Evolutionary conservation across 371 early-diverging fungal species (phyloP).

Genomic region (Apophysomyces variabilis): DNA sequence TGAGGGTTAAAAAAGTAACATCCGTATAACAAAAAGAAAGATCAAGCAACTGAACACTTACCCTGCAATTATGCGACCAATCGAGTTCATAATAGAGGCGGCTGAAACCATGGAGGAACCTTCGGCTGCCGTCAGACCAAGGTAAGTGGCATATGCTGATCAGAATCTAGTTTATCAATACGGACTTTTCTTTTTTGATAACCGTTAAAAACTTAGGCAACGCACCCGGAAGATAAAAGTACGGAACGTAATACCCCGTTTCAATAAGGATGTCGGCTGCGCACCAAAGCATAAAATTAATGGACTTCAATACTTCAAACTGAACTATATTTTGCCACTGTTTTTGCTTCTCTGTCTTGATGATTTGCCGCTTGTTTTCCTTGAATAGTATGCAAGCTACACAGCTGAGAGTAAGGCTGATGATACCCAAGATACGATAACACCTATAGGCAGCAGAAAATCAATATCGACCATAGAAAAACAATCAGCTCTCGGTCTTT

Average conservation of each 20-base stretch:
- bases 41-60: background rate
- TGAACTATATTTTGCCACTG: slow-evolving; percentile 17
- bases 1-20: too few relatives aligned
- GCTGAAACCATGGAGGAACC: slow-evolving; percentile 19
- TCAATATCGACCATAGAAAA: too few relatives aligned
- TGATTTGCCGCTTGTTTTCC: slow-evolving; percentile 12
- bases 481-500: too few relatives aligned
- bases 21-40: too few relatives aligned
- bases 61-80: slow-evolving; percentile 24
- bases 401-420: slow-evolving; percentile 16
- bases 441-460: slow-evolving; percentile 10
- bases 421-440: slow-evolving; percentile 27
- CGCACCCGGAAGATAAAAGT: slow-evolving; percentile 29
- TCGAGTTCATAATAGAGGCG: slow-evolving; percentile 19
- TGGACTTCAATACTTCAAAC: slow-evolving; percentile 13
- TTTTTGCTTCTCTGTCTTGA: background rate
- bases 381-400: slow-evolving; percentile 24
- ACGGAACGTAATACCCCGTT: slow-evolving; percentile 26
- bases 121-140: slow-evolving; percentile 17
- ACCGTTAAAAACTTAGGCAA: too few relatives aligned
- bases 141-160: slow-evolving; percentile 24
- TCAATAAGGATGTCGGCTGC: slow-evolving; percentile 19
- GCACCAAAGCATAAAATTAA: slow-evolving; percentile 17
- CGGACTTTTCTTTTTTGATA: too few relatives aligned
- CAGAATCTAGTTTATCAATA: background rate